Conservation (phyloP, 352 stramenopile genomes). For the Blastocystis sp. region DNA sequence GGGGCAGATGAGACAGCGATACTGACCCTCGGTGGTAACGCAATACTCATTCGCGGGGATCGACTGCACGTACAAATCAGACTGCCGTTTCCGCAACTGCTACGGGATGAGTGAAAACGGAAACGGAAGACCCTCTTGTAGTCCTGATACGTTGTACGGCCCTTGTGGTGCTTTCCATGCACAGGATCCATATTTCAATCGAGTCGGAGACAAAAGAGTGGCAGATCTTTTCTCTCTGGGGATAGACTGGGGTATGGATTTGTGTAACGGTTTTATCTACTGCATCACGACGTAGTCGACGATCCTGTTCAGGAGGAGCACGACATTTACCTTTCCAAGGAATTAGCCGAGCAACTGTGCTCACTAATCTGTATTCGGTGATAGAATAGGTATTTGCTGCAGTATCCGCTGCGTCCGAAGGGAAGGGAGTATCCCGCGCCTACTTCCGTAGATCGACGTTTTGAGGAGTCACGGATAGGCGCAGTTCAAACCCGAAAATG, state of each 20-base stretch:
- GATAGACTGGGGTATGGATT: constrained; percentile 41
- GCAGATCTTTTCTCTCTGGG: neutral
- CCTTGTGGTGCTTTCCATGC: constrained; percentile 60
- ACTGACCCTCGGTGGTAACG: constrained; percentile 41
- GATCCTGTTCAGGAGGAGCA: constrained; percentile 67
- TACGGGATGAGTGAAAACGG: neutral
- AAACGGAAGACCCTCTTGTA: constrained; percentile 11
- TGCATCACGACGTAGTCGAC: constrained; percentile 1
- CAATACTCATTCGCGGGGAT: constrained; percentile 54
- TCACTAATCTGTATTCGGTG: neutral
- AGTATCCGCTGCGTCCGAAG: constrained; percentile 69
- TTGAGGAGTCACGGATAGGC: constrained; percentile 26
- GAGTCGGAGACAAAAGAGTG: neutral
- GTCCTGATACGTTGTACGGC: neutral
- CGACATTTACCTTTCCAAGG: constrained; percentile 72
- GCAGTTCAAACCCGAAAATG: constrained; percentile 63
- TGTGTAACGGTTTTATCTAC: neutral
- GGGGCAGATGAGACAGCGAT: constrained; percentile 52
- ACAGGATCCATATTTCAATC: constrained; percentile 23
- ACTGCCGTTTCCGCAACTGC: constrained; percentile 25
- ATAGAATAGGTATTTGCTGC: constrained; percentile 63
- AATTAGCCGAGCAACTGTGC: constrained; percentile 65
- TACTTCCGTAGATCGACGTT: neutral
- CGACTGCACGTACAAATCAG: neutral
- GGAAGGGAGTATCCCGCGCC: constrained; percentile 60